Conservation (phyloP, 2,329 filamentous ascomycete species). For the Cladosporium sp. region DNA sequence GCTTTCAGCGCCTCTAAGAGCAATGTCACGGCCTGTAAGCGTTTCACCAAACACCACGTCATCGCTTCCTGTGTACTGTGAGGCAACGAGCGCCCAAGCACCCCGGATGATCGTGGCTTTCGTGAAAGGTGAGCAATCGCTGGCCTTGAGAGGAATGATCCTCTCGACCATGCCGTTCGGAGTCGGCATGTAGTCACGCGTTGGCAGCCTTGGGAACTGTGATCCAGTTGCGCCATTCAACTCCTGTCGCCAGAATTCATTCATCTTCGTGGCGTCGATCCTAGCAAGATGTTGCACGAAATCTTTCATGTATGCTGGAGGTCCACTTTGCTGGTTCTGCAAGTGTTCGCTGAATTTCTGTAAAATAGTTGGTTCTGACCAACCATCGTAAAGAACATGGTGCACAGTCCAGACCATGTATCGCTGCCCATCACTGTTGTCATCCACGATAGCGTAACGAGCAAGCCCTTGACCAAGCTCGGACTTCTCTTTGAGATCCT, state of each 20-base stretch:
- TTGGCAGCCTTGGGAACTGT: constrained; percentile 32
- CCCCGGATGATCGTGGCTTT: constrained; percentile 48
- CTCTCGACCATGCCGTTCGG: constrained; percentile 26
- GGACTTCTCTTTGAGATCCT: constrained; percentile 4
- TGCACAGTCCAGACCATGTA: constrained; percentile 35
- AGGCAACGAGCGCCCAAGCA: constrained; percentile 55
- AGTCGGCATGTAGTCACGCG: constrained; percentile 18
- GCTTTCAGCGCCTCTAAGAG: constrained; percentile 4
- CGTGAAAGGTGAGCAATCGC: constrained; percentile 31
- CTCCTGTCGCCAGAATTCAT: constrained; percentile 32
- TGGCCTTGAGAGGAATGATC: constrained; percentile 18
- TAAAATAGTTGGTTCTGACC: constrained; percentile 33
- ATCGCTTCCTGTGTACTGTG: constrained; percentile 44
- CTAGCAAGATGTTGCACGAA: constrained; percentile 34
- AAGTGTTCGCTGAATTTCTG: constrained; percentile 8
- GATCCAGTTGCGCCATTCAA: constrained; percentile 29
- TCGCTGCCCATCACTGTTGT: constrained; percentile 1
- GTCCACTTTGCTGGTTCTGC: neutral
- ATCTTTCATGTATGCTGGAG: constrained; percentile 18
- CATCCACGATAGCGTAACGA: constrained; percentile 5
- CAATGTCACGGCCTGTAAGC: constrained; percentile 1
- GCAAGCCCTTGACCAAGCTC: constrained; percentile 6
- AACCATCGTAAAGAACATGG: constrained; percentile 40
- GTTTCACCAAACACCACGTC: constrained; percentile 53
- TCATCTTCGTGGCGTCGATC: constrained; percentile 21